These are phyloP conservation scores for Glonium stellatum DNA, from an alignment of 495 filamentous ascomycete species.

Conservation along the genomic window DNA sequence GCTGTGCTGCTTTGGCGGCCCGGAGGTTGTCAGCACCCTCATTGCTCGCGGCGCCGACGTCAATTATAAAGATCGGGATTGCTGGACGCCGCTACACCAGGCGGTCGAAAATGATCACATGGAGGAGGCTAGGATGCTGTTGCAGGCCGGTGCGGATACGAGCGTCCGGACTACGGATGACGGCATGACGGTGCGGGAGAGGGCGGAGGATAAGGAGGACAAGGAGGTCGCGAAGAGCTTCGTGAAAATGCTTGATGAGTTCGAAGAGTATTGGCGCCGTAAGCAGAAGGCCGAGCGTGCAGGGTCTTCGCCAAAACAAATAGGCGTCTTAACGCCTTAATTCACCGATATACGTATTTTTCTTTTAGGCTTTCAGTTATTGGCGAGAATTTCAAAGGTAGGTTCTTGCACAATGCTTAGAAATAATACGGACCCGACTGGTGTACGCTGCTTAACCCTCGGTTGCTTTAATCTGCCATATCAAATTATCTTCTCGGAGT, in stretches of 20 bases:
- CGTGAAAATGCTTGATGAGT: neutral
- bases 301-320: too few species aligned
- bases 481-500: too few species aligned
- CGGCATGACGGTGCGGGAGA: slow-evolving; percentile 11
- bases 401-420: too few species aligned
- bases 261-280: neutral
- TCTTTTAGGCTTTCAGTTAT: too few species aligned
- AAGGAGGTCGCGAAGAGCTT: neutral
- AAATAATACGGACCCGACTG: too few species aligned
- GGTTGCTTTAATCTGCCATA: too few species aligned
- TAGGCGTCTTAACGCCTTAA: too few species aligned
- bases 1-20: slow-evolving; percentile 9
- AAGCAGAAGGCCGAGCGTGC: neutral
- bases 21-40: neutral
- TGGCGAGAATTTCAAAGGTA: too few species aligned
- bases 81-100: slow-evolving; percentile 18
- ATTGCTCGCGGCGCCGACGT: slow-evolving; percentile 12
- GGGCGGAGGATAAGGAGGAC: neutral
- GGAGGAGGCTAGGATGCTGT: neutral
- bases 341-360: too few species aligned
- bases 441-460: too few species aligned
- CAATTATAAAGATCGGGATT: slow-evolving; percentile 8
- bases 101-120: slow-evolving; percentile 6
- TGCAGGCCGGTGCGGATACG: slow-evolving; percentile 4
- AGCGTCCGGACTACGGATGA: slow-evolving; percentile 14